These are phyloP conservation scores for Entelexis paramagnoliae DNA, from an alignment of 1,139 yeast species.

Conservation along the genomic window DNA sequence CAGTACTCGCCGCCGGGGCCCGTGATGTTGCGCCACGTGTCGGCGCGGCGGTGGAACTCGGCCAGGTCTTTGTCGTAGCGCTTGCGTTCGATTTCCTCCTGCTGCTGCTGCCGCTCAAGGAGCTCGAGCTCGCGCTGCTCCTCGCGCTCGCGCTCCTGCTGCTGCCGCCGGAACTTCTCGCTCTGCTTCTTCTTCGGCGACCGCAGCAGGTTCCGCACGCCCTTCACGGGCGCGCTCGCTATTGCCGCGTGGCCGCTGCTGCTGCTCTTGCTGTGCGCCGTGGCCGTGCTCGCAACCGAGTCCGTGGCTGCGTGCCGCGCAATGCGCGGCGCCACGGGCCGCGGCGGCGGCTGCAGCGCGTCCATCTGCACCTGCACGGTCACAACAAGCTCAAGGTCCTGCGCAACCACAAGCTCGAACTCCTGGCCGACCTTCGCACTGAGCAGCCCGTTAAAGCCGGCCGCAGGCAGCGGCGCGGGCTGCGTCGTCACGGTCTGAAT, in stretches of 20 bases:
- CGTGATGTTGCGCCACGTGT: constrained; percentile 36
- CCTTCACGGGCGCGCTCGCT: constrained; percentile 11
- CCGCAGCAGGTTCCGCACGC: constrained; percentile 18
- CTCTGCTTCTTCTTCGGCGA: constrained; percentile 18
- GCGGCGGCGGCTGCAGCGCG: constrained; percentile 23
- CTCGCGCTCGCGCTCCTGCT: constrained; percentile 7
- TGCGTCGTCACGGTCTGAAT: constrained; percentile 72
- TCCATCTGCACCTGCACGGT: constrained; percentile 50
- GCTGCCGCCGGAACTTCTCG: constrained; percentile 4
- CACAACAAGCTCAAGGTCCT: constrained; percentile 55
- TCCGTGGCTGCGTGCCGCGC: constrained; percentile 3
- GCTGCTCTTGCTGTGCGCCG: neutral
- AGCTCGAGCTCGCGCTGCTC: constrained; percentile 9
- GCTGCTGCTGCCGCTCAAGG: constrained; percentile 4
- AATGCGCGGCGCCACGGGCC: constrained; percentile 14
- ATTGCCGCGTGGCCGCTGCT: neutral
- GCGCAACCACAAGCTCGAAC: constrained; percentile 68
- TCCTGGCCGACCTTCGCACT: constrained; percentile 46
- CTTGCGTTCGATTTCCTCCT: constrained; percentile 1
- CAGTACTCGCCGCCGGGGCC: constrained; percentile 87
- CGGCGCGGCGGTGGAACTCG: constrained; percentile 21
- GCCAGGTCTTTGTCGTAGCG: constrained; percentile 19
- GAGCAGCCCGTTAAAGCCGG: constrained; percentile 17
- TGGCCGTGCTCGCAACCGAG: constrained; percentile 1
- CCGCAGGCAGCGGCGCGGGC: constrained; percentile 20